Percentiles rank a stretch among this genome's conserved stretches.
These are phyloP conservation scores for Tarenaya hassleriana DNA, from an alignment of 345 rosid genomes.

Conservation along the genomic window DNA sequence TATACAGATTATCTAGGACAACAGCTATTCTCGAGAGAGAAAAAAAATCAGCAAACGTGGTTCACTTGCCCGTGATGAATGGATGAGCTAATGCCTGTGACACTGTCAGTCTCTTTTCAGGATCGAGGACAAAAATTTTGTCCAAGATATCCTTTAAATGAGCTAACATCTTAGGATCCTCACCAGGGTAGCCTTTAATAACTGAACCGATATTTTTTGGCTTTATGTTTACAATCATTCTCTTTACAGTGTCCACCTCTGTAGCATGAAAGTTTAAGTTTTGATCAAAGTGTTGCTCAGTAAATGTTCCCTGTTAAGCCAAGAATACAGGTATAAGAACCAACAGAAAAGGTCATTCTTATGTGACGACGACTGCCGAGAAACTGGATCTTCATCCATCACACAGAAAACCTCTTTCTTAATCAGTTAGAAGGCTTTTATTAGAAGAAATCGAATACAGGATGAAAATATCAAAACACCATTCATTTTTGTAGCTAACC, in stretches of 20 bases:
- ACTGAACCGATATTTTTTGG: constrained; percentile 88
- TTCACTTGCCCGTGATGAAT: constrained; percentile 99
- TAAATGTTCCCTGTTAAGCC: constrained; percentile 73
- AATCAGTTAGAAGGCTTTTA: neutral
- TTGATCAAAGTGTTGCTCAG: constrained; percentile 83
- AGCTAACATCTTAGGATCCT: constrained; percentile 91
- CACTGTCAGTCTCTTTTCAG: constrained; percentile 92
- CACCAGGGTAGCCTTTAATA: constrained; percentile 66
- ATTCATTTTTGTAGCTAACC: constrained; percentile 34
- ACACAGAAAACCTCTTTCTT: neutral
- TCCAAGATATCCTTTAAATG: constrained; percentile 91
- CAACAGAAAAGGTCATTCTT: neutral
- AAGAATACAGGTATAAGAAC: constrained; percentile 2
- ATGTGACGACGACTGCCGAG: constrained; percentile 10
- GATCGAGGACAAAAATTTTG: constrained; percentile 90
- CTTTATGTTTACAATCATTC: constrained; percentile 67
- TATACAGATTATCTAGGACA: constrained; percentile 57
- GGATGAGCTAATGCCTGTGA: constrained; percentile 89
- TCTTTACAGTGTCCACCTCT: constrained; percentile 91
- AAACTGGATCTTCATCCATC: neutral
- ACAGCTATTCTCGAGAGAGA: constrained; percentile 52
- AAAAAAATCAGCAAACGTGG: constrained; percentile 55
- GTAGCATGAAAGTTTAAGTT: constrained; percentile 80
- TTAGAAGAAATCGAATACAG: neutral
- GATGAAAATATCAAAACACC: neutral